phyloP scores from a whole-genome alignment of 495 filamentous ascomycete species.

The Talaromyces adpressus region DNA sequence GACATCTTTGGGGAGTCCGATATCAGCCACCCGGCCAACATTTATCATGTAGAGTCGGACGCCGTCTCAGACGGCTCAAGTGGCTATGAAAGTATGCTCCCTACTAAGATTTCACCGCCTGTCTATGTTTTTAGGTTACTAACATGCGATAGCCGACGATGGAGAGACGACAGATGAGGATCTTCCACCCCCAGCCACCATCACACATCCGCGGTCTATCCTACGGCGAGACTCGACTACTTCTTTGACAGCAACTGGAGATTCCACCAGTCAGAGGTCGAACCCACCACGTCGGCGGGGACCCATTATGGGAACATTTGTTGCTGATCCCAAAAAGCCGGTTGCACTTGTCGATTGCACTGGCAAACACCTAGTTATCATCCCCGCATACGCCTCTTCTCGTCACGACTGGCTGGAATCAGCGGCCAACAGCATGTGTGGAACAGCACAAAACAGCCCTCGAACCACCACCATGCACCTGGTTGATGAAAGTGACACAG shows the following conservation, averaged over 20 bases:
- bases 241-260: constrained; percentile 30
- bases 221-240: constrained; percentile 46
- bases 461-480: constrained; percentile 40
- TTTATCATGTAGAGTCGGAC: constrained; percentile 46
- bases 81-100: constrained; percentile 67
- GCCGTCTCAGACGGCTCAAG: constrained; percentile 56
- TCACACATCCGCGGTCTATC: constrained; percentile 48
- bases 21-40: constrained; percentile 35
- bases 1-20: constrained; percentile 39
- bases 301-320: constrained; percentile 48
- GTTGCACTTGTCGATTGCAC: constrained; percentile 64
- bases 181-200: constrained; percentile 48
- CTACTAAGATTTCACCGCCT: background rate
- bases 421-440: constrained; percentile 40
- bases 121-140: constrained; percentile 30
- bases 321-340: constrained; percentile 56
- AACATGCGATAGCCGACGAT: constrained; percentile 59
- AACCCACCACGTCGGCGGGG: constrained; percentile 45
- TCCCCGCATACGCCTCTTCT: constrained; percentile 43
- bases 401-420: constrained; percentile 44
- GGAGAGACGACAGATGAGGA: constrained; percentile 86
- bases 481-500: constrained; percentile 45
- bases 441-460: constrained; percentile 48
- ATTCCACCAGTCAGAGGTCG: constrained; percentile 45
- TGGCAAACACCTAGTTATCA: constrained; percentile 66